These are phyloP conservation scores for Pyrus pyrifolia DNA, from an alignment of 306 rosid genomes.

Conservation along the genomic window DNA sequence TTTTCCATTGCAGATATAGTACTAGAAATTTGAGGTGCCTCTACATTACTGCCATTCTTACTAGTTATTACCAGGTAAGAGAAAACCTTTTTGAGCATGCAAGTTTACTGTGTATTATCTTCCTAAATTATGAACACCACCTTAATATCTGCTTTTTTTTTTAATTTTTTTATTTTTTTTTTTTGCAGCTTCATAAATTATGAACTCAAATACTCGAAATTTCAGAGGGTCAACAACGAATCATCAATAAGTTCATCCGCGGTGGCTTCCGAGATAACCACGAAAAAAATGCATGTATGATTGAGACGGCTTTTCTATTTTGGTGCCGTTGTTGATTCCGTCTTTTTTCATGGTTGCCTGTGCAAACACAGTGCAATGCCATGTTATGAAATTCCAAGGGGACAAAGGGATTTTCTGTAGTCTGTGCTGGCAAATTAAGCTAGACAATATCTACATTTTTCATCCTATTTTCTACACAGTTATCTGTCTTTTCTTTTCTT, in stretches of 20 bases:
- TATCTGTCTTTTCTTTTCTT: background rate
- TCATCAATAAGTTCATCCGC: conserved; percentile 4
- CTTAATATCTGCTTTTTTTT: background rate
- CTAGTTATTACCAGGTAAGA: conserved; percentile 26
- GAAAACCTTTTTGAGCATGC: background rate
- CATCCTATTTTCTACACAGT: conserved; percentile 25
- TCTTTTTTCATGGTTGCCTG: conserved; percentile 80
- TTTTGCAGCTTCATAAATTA: conserved; percentile 7
- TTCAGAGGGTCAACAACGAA: background rate
- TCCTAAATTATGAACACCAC: background rate
- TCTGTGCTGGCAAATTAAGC: conserved; percentile 21
- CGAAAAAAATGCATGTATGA: background rate
- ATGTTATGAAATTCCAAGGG: conserved; percentile 44
- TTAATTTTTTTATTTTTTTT: background rate
- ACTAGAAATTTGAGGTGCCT: conserved; percentile 64
- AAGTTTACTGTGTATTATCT: background rate
- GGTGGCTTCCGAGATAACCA: background rate
- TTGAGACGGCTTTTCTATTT: conserved; percentile 25
- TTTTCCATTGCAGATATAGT: conserved; percentile 72
- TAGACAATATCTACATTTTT: conserved; percentile 29
- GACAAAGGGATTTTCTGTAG: conserved; percentile 19
- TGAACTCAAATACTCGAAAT: background rate
- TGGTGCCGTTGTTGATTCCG: conserved; percentile 30
- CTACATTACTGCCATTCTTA: conserved; percentile 8
- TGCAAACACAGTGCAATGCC: conserved; percentile 44